phyloP scores from a whole-genome alignment of 2,329 filamentous ascomycete genomes.

The Teratosphaeria pseudoeucalypti region DNA sequence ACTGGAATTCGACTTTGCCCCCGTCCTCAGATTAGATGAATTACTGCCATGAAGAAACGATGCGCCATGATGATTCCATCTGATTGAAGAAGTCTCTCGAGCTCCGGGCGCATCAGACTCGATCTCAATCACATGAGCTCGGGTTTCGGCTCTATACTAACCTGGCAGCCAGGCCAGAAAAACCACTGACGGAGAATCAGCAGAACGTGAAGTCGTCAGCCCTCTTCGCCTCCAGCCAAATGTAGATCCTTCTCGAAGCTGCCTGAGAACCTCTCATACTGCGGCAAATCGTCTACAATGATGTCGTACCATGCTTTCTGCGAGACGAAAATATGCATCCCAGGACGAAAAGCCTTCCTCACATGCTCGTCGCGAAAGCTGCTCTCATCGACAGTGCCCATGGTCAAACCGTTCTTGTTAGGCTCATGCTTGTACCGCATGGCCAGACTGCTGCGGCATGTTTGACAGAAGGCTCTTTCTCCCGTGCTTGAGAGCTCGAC shows the following conservation, averaged over 20 bases:
- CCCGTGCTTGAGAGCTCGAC: conserved; percentile 8
- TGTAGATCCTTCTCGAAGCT: conserved; percentile 6
- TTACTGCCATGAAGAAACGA: too few species aligned
- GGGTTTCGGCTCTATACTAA: too few species aligned
- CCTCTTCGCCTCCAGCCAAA: neutral
- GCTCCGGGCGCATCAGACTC: too few species aligned
- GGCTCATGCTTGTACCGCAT: conserved; percentile 14
- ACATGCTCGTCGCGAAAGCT: conserved; percentile 7
- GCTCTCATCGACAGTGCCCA: conserved; percentile 12
- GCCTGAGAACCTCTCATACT: conserved; percentile 6
- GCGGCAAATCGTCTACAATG: conserved; percentile 8
- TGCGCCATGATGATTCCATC: too few species aligned
- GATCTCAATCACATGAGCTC: too few species aligned
- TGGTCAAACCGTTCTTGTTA: conserved; percentile 5
- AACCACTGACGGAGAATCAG: neutral
- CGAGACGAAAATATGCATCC: conserved; percentile 12
- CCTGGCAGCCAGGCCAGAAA: too few species aligned
- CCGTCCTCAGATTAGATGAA: too few species aligned
- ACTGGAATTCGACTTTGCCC: too few species aligned
- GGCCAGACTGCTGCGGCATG: conserved; percentile 12
- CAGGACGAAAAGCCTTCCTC: conserved; percentile 8
- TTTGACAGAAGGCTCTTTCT: conserved; percentile 12
- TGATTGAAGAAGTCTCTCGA: too few species aligned
- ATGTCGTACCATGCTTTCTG: conserved; percentile 13
- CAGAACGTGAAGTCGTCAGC: neutral